A percentile compares a stretch with the other conserved stretches of the same genome.
These are phyloP conservation scores for Ceratocystis albifundus DNA, from an alignment of 2,329 filamentous ascomycete species.

Conservation along the genomic window DNA sequence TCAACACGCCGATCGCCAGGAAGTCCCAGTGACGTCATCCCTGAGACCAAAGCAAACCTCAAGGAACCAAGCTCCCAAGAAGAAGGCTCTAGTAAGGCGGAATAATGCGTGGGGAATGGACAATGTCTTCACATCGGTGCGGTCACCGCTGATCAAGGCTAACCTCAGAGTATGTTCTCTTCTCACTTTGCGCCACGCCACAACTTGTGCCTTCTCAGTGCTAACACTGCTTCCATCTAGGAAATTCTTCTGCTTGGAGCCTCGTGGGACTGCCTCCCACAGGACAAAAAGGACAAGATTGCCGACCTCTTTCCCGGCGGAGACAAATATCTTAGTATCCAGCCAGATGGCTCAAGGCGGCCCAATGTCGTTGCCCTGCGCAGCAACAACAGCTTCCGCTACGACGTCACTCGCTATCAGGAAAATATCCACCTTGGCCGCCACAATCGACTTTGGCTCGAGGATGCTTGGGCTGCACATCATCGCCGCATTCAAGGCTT, in stretches of 20 bases:
- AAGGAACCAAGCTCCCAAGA: background rate
- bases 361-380: conserved; percentile 36
- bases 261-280: conserved; percentile 16
- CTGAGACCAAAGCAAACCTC: background rate
- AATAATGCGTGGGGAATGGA: conserved; percentile 16
- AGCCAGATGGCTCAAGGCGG: conserved; percentile 31
- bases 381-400: conserved; percentile 39
- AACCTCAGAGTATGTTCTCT: conserved; percentile 18
- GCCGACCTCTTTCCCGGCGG: conserved; percentile 15
- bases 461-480: conserved; percentile 42
- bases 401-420: conserved; percentile 37
- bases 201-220: background rate
- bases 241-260: conserved; percentile 17
- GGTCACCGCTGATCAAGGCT: conserved; percentile 18
- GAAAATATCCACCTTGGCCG: conserved; percentile 38
- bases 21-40: background rate
- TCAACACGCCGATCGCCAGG: background rate
- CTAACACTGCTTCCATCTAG: conserved; percentile 1
- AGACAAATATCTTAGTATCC: conserved; percentile 30
- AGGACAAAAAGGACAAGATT: conserved; percentile 7
- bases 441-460: conserved; percentile 44
- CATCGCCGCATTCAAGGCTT: conserved; percentile 38
- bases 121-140: conserved; percentile 13
- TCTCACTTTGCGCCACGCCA: background rate
- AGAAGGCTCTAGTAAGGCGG: background rate